Evolutionary conservation across 805 yeast species (phyloP).

Genomic region (Kockiozyma suomiensis): DNA sequence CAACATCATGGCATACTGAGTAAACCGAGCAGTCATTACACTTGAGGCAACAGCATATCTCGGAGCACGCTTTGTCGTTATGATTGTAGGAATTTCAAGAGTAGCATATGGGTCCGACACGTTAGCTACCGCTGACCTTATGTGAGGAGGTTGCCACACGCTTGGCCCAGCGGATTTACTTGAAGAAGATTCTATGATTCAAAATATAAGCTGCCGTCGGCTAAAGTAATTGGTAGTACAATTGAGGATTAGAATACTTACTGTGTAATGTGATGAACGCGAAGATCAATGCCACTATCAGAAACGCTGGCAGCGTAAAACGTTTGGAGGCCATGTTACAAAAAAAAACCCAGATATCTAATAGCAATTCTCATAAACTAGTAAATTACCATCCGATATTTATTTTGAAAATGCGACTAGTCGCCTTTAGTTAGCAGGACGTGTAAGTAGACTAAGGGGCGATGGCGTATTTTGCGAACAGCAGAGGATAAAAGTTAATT

Average conservation of each 20-base stretch:
- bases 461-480: too few species aligned
- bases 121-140: conserved; percentile 5
- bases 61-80: conserved; percentile 17
- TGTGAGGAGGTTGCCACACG: conserved; percentile 4
- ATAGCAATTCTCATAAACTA: not conserved
- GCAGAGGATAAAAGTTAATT: too few species aligned
- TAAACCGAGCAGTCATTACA: conserved; percentile 36
- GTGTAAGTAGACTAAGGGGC: too few species aligned
- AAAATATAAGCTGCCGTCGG: not conserved
- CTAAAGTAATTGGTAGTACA: not conserved
- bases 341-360: not conserved
- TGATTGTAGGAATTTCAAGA: not conserved
- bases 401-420: too few species aligned
- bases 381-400: not conserved
- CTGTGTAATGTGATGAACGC: conserved; percentile 8
- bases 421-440: too few species aligned
- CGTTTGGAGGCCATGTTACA: conserved; percentile 1
- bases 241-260: not conserved
- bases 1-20: conserved; percentile 37
- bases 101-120: not conserved
- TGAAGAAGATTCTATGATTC: not conserved
- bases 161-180: not conserved
- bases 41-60: conserved; percentile 36
- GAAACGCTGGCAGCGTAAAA: conserved; percentile 4
- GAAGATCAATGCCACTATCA: conserved; percentile 1